phyloP scores from a whole-genome alignment of 169 alveolate species.

The Plasmodium ovale region DNA sequence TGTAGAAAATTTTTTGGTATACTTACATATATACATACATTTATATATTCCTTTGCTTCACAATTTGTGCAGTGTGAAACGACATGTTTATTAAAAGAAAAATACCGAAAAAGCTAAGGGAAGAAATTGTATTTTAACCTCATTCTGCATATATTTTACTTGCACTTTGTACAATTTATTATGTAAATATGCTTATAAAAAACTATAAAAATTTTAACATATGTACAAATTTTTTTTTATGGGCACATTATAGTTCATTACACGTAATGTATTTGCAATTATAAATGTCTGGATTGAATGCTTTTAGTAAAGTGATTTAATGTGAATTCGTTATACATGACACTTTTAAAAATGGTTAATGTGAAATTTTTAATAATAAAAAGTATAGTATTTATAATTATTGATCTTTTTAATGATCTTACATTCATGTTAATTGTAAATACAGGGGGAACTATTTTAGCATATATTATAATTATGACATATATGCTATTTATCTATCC shows the following conservation, averaged over 20 bases:
- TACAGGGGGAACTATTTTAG: neutral
- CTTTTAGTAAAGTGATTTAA: neutral
- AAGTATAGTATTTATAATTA: neutral
- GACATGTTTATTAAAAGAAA: neutral
- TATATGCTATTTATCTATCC: neutral
- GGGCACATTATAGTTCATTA: neutral
- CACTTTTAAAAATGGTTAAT: neutral
- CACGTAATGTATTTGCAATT: neutral
- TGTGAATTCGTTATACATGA: neutral
- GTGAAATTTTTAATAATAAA: too few species aligned
- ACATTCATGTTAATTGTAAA: neutral
- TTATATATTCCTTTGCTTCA: neutral
- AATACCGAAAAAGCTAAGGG: neutral
- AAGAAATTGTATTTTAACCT: neutral
- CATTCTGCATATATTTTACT: neutral
- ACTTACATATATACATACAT: neutral
- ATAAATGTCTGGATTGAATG: neutral
- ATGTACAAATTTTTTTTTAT: neutral
- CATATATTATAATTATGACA: neutral
- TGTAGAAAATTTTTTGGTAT: neutral
- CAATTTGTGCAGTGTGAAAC: conserved; percentile 2
- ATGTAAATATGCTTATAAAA: conserved; percentile 6
- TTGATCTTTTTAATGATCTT: neutral
- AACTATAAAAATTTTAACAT: too few species aligned
- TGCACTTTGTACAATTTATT: neutral